Conservation (phyloP, 352 stramenopile species). For the Phytophthora boehmeriae region DNA sequence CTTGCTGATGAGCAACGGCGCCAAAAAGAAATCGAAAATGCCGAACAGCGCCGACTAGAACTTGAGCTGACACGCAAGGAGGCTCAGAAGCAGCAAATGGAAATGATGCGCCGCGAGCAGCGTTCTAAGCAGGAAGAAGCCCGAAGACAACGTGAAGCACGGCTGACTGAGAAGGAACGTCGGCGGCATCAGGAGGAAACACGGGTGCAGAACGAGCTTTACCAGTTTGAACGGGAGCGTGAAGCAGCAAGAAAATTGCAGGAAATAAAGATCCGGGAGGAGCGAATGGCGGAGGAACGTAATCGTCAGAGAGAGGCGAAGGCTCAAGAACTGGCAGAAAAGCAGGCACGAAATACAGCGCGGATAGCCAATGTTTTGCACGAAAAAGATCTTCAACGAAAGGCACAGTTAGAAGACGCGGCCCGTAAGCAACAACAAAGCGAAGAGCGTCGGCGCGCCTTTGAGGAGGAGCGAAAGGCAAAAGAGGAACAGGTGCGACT, state of each 20-base stretch:
- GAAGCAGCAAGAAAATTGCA: slow-evolving; percentile 45
- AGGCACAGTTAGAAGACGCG: slow-evolving; percentile 52
- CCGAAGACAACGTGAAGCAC: slow-evolving; percentile 43
- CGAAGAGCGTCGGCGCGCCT: slow-evolving; percentile 52
- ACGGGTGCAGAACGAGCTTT: slow-evolving; percentile 51
- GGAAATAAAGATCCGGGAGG: slow-evolving; percentile 60
- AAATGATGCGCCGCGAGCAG: slow-evolving; percentile 52
- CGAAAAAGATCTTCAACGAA: slow-evolving; percentile 59
- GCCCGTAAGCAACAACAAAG: slow-evolving; percentile 68
- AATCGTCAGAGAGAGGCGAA: slow-evolving; percentile 52
- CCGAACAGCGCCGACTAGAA: slow-evolving; percentile 53
- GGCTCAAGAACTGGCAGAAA: slow-evolving; percentile 51
- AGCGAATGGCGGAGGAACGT: slow-evolving; percentile 46
- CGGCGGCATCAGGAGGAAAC: slow-evolving; percentile 61
- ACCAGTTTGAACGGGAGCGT: slow-evolving; percentile 49
- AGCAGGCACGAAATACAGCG: slow-evolving; percentile 72
- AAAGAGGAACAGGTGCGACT: slow-evolving; percentile 57
- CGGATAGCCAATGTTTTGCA: slow-evolving; percentile 64
- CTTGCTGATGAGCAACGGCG: slow-evolving; percentile 59
- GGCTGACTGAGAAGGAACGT: slow-evolving; percentile 59
- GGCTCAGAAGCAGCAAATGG: slow-evolving; percentile 49
- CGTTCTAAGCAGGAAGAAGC: slow-evolving; percentile 60
- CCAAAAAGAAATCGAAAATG: slow-evolving; percentile 57
- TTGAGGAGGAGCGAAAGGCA: slow-evolving; percentile 49
- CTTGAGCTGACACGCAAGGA: slow-evolving; percentile 45